Conservation (phyloP, 441 rosid genomes). For the Pelargonium citronellum region DNA sequence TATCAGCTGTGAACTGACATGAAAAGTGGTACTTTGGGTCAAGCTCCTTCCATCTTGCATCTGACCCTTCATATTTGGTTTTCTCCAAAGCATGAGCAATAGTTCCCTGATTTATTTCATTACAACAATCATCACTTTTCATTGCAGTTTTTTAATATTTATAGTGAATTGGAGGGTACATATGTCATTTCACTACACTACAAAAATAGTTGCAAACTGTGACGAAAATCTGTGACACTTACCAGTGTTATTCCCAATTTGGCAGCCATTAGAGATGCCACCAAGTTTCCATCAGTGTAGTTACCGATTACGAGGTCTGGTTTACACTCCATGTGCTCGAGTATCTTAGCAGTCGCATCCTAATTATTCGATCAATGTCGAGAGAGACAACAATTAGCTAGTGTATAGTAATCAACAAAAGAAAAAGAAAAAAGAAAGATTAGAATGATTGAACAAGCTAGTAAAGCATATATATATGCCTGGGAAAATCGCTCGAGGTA, state of each 20-base stretch:
- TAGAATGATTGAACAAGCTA: no score
- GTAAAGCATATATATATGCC: slow-evolving; percentile 32
- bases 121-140: no score
- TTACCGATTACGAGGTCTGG: slow-evolving; percentile 95
- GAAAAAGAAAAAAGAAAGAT: no score
- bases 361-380: slow-evolving; percentile 10
- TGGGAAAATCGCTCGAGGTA: slow-evolving; percentile 78
- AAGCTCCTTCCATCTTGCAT: slow-evolving; percentile 81
- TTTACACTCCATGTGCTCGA: slow-evolving; percentile 62
- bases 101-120: slow-evolving; percentile 60
- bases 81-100: slow-evolving; percentile 97
- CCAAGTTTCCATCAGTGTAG: slow-evolving; percentile 97
- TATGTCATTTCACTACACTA: no score
- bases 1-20: slow-evolving; percentile 91
- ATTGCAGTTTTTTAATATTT: no score
- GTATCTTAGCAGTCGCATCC: slow-evolving; percentile 86
- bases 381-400: not conserved
- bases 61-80: slow-evolving; percentile 92
- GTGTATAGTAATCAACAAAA: not conserved
- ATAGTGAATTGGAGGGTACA: no score
- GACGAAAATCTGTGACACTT: not conserved
- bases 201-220: no score
- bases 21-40: slow-evolving; percentile 89
- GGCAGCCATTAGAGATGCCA: slow-evolving; percentile 79
- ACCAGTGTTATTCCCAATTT: slow-evolving; percentile 91